A percentile compares a stretch with the other conserved stretches of the same genome.
Conservation (phyloP, 2,329 filamentous ascomycete species). For the Colletotrichum tanaceti region DNA sequence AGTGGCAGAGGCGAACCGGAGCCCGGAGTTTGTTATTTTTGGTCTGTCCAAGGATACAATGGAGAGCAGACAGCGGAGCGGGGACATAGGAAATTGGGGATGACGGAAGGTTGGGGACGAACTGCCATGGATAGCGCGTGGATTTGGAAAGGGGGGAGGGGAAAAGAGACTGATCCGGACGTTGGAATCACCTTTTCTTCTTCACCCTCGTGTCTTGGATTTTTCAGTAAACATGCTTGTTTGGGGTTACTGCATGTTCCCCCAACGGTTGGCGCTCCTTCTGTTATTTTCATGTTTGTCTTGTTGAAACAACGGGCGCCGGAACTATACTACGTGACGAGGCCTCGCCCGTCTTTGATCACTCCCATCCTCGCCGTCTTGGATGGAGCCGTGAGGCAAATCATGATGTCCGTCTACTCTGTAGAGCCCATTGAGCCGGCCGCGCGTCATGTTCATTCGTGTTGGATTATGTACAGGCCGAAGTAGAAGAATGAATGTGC, state of each 20-base stretch:
- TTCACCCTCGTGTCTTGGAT: neutral
- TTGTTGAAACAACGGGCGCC: neutral
- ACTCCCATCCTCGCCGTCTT: neutral
- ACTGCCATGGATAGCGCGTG: neutral
- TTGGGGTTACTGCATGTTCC: neutral
- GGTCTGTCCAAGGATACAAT: slow-evolving; percentile 17
- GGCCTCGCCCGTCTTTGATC: slow-evolving; percentile 5
- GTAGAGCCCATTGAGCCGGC: neutral
- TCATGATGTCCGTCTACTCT: too few species aligned
- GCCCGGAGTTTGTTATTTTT: slow-evolving; percentile 29
- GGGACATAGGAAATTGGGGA: neutral
- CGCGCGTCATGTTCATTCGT: neutral
- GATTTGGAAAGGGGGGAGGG: neutral
- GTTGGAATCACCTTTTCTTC: neutral
- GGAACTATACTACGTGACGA: neutral
- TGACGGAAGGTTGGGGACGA: neutral
- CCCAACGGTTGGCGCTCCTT: neutral
- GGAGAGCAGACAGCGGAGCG: neutral
- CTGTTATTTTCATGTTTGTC: neutral
- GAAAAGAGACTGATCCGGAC: neutral
- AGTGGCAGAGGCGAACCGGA: slow-evolving; percentile 24
- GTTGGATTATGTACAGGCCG: neutral
- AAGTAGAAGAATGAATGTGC: neutral
- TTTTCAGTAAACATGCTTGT: neutral
- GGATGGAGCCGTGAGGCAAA: neutral